These are phyloP conservation scores for Penicillium sp. DNA, from an alignment of 2,329 filamentous ascomycete genomes.

Conservation along the genomic window DNA sequence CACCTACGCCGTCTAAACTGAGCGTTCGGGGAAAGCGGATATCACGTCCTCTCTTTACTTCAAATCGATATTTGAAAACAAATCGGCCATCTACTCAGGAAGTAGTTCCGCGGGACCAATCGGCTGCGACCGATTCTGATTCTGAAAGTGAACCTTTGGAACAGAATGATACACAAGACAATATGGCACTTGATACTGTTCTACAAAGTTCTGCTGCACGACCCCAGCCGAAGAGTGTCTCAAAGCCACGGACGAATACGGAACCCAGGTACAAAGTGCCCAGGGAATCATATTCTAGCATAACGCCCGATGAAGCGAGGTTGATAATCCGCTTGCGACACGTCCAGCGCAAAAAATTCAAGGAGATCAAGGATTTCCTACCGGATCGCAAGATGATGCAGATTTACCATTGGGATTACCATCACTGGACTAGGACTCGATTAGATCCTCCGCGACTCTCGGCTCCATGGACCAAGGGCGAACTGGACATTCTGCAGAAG, in stretches of 20 bases:
- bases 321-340: slow-evolving; percentile 30
- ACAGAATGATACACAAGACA: neutral
- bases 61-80: neutral
- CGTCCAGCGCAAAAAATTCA: slow-evolving; percentile 26
- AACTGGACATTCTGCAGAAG: slow-evolving; percentile 24
- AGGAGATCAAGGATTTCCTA: slow-evolving; percentile 28
- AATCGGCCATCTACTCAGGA: neutral
- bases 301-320: slow-evolving; percentile 33
- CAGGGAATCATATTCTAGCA: slow-evolving; percentile 15
- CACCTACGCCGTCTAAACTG: slow-evolving; percentile 26
- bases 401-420: slow-evolving; percentile 25
- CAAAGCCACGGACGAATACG: slow-evolving; percentile 1
- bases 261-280: slow-evolving; percentile 20
- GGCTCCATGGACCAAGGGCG: slow-evolving; percentile 28
- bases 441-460: slow-evolving; percentile 25
- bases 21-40: slow-evolving; percentile 23
- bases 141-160: slow-evolving; percentile 1
- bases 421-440: slow-evolving; percentile 29
- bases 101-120: slow-evolving; percentile 1
- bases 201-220: slow-evolving; percentile 2
- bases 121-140: slow-evolving; percentile 4
- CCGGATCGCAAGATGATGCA: slow-evolving; percentile 22
- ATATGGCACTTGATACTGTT: slow-evolving; percentile 2
- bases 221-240: neutral
- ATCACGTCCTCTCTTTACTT: neutral